Evolutionary conservation across 495 filamentous ascomycete genomes (phyloP), one percentile per base, ranked within the genome.

Genomic region (Penicillium cinerascens): DNA sequence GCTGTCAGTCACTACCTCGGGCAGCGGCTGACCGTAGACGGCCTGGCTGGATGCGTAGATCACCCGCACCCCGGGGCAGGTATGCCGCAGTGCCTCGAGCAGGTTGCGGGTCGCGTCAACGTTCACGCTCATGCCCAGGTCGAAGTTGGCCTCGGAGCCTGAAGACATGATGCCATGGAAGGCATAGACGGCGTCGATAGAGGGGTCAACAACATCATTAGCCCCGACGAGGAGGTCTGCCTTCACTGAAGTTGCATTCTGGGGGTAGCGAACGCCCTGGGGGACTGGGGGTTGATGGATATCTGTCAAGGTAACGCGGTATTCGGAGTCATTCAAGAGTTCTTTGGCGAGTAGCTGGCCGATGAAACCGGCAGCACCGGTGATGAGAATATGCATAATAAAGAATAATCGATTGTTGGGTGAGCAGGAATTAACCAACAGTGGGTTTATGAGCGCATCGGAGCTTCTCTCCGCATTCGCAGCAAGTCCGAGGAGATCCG

Each of bases 161-260:
- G 82, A 81, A 6, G 84, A 87, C 87, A 91, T 89, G 71, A 91
- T 88, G 44, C 87, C 87, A 74, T 91, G 87, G 74, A 91, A 85
- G 59, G 87, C 71, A 70, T 86, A 89, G 61, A 87, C 78, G 26
- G 82, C 85, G 54, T 82, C 74, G 0, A 88, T 70, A 10, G 74
- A 78, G 10, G 65, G 60, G 15, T 69, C 57, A 15, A 87, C 71
- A 16, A 87, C 53, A 6, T 80, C 63, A 52, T 78, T 80, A 4
- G 73, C 64, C 0, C 69, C 66, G 16, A 69, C 69, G 43, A 79
- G 72, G 27, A 89, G 77, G 65, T 89, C 84, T 3, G 81, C 79
- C 10, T 76, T 73, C 15, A 86, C 58, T 20, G 71, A 52, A 7
- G 55, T 79, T 0, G 78, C 80, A 63, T 83, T 78, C 27, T 81